Base-by-base conservation (phyloP, 176 grass and related monocot genomes). In the Musa acuminata region DNA sequence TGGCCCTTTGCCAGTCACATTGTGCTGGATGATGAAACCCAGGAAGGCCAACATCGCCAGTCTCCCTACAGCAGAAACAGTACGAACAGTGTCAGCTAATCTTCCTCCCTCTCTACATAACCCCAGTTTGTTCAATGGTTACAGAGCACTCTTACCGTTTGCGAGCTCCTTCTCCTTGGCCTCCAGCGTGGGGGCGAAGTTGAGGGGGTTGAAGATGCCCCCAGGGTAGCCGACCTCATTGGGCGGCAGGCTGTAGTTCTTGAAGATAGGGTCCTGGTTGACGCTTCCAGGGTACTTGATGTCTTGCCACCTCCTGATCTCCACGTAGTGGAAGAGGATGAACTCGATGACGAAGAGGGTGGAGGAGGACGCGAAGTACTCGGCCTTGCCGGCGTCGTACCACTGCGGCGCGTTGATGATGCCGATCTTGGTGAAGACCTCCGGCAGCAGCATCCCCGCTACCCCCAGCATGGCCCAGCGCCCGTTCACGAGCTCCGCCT, bases 391-490 rank as follows among this genome's bases (percentile, higher is more conserved):
- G 64, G 92, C 86, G 67, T 96, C 92, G 59, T 91, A 96, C 92
- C 88, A 96, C 74, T 91, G 49, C 48, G 92, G 88, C 68, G 73
- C 86, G 77, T 86, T 79, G 70, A 86, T 82, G 64, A 96, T 50
- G 1, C 92, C 92, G 4, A 82, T 63, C 80, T 87, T 91, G 65
- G 88, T 89, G 35, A 89, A 84, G 64, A 96, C 84, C 84, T 96
- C 89, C 69, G 92, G 92, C 16, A 92, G 76, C 59, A 92, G 87
- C 89, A 96, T 96, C 67, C 92, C 92, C 1, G 81, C 84, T 54
- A 96, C 92, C 48, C 89, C 92, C 10, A 96, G 89, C 92, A 96
- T 96, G 26, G 92, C 92, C 89, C 92, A 92, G 51, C 92, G 86
- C 25, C 89, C 81, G 35, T 92, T 92, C 80, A 90, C 87, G 9